A percentile compares a stretch with the other conserved stretches of the same genome.
These are phyloP conservation scores for Neurospora intermedia DNA, from an alignment of 495 filamentous ascomycete genomes.

Conservation along the genomic window DNA sequence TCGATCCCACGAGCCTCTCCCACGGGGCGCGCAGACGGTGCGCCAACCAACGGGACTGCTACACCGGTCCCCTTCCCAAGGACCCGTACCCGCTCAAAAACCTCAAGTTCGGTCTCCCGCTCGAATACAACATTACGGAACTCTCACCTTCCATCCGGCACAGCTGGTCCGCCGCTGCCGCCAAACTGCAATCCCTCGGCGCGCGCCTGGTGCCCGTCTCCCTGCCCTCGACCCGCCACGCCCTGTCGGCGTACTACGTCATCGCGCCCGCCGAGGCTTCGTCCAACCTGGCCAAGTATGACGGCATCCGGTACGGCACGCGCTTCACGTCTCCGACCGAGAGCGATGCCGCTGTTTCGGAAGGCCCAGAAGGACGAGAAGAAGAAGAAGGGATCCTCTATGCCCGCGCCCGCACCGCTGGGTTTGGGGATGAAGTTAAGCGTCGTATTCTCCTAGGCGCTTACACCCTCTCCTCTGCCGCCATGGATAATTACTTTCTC, in stretches of 20 bases:
- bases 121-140: conserved; percentile 82
- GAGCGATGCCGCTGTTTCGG: not conserved
- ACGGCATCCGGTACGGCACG: conserved; percentile 81
- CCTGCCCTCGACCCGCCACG: conserved; percentile 74
- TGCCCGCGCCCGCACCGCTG: conserved; percentile 55
- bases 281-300: conserved; percentile 96
- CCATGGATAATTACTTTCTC: conserved; percentile 94
- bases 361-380: conserved; percentile 21
- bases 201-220: conserved; percentile 65
- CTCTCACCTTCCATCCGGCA: conserved; percentile 52
- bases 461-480: conserved; percentile 80
- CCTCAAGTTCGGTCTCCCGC: conserved; percentile 58
- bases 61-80: conserved; percentile 1
- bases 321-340: conserved; percentile 18
- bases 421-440: conserved; percentile 78
- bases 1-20: conserved; percentile 69
- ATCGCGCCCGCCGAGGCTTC: conserved; percentile 91
- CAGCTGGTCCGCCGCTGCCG: conserved; percentile 55
- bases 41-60: conserved; percentile 33
- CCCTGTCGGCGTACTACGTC: conserved; percentile 88
- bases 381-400: conserved; percentile 49
- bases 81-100: conserved; percentile 22
- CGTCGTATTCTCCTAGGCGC: conserved; percentile 79
- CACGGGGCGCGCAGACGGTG: conserved; percentile 41
- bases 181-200: conserved; percentile 46